Evolutionary conservation across 441 rosid genomes (phyloP).

Genomic region (Cnidoscolus chayamansa): DNA sequence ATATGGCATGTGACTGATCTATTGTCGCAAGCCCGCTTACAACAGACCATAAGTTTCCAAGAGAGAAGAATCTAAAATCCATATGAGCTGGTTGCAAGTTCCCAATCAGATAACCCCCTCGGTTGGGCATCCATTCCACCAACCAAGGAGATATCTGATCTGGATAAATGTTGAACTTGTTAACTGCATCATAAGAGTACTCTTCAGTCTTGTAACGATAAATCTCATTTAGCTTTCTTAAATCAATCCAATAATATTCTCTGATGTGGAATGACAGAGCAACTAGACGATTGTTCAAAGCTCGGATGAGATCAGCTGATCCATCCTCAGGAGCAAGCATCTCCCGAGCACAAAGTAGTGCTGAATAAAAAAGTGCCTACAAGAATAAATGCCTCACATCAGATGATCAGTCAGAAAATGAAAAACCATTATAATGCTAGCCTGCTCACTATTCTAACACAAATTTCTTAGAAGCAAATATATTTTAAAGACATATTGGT

Average conservation of each 20-base stretch:
- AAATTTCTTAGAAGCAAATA: neutral
- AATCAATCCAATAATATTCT: slow-evolving; percentile 90
- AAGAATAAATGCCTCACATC: slow-evolving; percentile 19
- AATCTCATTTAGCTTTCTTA: slow-evolving; percentile 76
- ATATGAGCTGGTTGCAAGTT: slow-evolving; percentile 94
- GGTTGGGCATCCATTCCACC: slow-evolving; percentile 88
- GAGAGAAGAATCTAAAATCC: slow-evolving; percentile 88
- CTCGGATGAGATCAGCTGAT: slow-evolving; percentile 79
- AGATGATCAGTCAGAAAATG: slow-evolving; percentile 2
- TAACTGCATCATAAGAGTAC: slow-evolving; percentile 85
- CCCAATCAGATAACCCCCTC: slow-evolving; percentile 86
- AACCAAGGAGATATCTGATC: slow-evolving; percentile 94
- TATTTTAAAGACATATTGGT: neutral
- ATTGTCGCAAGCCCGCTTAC: slow-evolving; percentile 65
- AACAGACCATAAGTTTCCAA: slow-evolving; percentile 84
- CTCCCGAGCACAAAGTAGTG: slow-evolving; percentile 75
- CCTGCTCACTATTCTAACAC: neutral
- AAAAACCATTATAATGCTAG: neutral
- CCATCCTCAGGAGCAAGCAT: slow-evolving; percentile 87
- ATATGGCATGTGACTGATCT: slow-evolving; percentile 76
- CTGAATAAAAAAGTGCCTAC: slow-evolving; percentile 89
- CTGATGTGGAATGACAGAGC: slow-evolving; percentile 89
- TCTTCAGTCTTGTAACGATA: slow-evolving; percentile 94
- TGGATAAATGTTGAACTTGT: slow-evolving; percentile 90
- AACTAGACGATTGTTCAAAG: slow-evolving; percentile 81